phyloP scores from a whole-genome alignment of 2,329 filamentous ascomycete species.

The Alternaria viburni region DNA sequence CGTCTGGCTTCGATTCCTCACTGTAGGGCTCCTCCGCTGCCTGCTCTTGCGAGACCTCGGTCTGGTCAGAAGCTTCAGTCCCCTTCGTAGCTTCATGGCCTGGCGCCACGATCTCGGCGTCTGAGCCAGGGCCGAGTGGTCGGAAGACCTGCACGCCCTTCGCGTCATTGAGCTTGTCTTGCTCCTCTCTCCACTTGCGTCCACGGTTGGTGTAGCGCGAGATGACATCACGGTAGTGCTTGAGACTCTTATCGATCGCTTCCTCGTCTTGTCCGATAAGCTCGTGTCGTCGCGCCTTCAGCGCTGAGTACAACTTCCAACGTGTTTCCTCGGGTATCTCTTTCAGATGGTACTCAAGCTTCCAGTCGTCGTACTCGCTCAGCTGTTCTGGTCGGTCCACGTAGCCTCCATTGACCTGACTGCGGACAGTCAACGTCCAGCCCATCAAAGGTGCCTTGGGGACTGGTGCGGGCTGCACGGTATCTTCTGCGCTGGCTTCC shows the following conservation, averaged over 20 bases:
- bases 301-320: conserved; percentile 36
- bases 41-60: not conserved
- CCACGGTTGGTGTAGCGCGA: conserved; percentile 62
- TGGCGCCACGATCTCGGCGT: conserved; percentile 5
- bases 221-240: conserved; percentile 56
- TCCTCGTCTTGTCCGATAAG: conserved; percentile 49
- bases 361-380: conserved; percentile 63
- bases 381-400: conserved; percentile 66
- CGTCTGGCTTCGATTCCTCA: not conserved
- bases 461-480: not conserved
- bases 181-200: conserved; percentile 61
- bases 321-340: conserved; percentile 52
- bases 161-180: conserved; percentile 60
- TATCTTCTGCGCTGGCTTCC: not conserved
- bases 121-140: conserved; percentile 40
- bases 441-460: conserved; percentile 60
- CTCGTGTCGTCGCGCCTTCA: conserved; percentile 63
- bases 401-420: conserved; percentile 70
- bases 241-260: conserved; percentile 43
- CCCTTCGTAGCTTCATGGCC: not conserved
- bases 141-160: conserved; percentile 47
- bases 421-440: conserved; percentile 74
- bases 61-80: not conserved
- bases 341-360: conserved; percentile 76
- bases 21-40: not conserved